A percentile compares a stretch with the other conserved stretches of the same genome.
Conservation (phyloP, 305 asterid species). For the Plantago rigida region DNA sequence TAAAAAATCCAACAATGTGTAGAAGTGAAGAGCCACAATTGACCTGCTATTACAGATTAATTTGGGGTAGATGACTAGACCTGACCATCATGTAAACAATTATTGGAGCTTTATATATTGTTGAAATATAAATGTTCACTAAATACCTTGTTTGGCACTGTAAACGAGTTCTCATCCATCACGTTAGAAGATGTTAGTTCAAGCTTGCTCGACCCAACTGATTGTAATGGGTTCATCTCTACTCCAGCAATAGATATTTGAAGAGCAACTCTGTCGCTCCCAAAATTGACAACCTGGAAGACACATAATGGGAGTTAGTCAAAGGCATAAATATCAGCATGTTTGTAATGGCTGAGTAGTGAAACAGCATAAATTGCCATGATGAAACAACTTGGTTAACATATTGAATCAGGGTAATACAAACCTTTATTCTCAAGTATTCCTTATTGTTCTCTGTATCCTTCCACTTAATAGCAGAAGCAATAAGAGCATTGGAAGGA, state of each 20-base stretch:
- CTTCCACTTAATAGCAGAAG: constrained; percentile 71
- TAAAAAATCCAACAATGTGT: too few species aligned
- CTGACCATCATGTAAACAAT: too few species aligned
- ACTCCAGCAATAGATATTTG: constrained; percentile 28
- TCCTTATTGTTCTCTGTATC: constrained; percentile 35
- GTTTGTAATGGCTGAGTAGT: too few species aligned
- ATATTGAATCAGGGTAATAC: too few species aligned
- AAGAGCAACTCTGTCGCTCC: constrained; percentile 20
- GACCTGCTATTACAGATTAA: too few species aligned
- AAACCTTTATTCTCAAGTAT: constrained; percentile 60
- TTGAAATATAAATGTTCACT: not conserved
- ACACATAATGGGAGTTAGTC: not conserved
- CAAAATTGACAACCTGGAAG: constrained; percentile 63
- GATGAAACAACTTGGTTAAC: too few species aligned
- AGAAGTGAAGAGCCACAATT: too few species aligned
- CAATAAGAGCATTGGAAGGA: constrained; percentile 45
- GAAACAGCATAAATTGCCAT: too few species aligned
- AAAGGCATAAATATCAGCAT: not conserved
- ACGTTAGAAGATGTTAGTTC: constrained; percentile 46
- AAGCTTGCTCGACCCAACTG: constrained; percentile 41
- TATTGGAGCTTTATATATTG: too few species aligned
- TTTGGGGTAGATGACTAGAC: too few species aligned
- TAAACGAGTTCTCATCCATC: constrained; percentile 78
- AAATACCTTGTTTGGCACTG: constrained; percentile 57
- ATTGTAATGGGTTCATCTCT: constrained; percentile 36